Evolutionary conservation across 345 rosid genomes (phyloP).

Genomic region (Conringia planisiliqua): DNA sequence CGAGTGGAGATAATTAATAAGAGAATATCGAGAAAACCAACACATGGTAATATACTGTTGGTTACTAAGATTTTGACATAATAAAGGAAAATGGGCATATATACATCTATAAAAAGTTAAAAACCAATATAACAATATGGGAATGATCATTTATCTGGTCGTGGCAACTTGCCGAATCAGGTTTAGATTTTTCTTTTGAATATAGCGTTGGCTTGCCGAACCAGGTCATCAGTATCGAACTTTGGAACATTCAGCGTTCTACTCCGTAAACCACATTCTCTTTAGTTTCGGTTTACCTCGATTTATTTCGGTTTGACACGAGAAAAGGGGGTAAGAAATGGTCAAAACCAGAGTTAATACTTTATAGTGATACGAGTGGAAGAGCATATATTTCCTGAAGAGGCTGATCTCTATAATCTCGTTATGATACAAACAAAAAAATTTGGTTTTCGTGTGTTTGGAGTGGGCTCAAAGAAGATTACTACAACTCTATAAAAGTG

Average conservation of each 20-base stretch:
- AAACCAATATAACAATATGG: neutral
- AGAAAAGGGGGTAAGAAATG: neutral
- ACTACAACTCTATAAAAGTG: slow-evolving; percentile 29
- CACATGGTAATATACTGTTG: neutral
- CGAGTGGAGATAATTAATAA: neutral
- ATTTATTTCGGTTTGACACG: neutral
- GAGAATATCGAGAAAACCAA: neutral
- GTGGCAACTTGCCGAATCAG: too few relatives aligned
- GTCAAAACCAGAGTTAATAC: neutral
- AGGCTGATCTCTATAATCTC: slow-evolving; percentile 1
- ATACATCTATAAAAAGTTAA: neutral
- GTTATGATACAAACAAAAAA: slow-evolving; percentile 25
- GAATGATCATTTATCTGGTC: too few relatives aligned
- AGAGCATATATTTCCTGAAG: slow-evolving; percentile 15
- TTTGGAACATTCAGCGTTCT: neutral
- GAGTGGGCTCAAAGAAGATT: neutral
- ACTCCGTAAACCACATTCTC: neutral
- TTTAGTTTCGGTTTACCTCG: neutral
- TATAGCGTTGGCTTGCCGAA: neutral
- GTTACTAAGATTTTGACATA: neutral
- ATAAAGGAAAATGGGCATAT: neutral
- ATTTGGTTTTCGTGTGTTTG: neutral
- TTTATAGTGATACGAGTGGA: neutral
- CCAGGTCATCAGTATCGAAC: neutral
- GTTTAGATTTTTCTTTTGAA: too few relatives aligned